These are phyloP conservation scores for Globisporangium cylindrosporum DNA, from an alignment of 352 stramenopile genomes.

Conservation along the genomic window DNA sequence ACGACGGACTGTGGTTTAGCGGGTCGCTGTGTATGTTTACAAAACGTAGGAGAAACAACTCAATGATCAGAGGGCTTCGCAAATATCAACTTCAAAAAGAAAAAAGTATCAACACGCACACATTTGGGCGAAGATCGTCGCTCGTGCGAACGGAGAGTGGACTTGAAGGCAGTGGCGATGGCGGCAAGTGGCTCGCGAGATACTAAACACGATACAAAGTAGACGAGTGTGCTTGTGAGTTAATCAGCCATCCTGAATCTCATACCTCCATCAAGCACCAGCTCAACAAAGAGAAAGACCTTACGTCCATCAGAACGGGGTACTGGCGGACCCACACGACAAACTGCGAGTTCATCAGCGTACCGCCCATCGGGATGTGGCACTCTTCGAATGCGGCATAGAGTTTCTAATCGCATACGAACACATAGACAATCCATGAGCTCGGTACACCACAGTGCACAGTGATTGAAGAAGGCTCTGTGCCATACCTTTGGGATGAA, in stretches of 20 bases:
- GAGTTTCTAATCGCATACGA: slow-evolving; percentile 37
- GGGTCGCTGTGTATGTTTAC: slow-evolving; percentile 38
- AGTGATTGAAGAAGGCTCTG: no score
- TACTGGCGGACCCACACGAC: slow-evolving; percentile 74
- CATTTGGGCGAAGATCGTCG: slow-evolving; percentile 40
- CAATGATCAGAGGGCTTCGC: not conserved
- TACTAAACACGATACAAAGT: slow-evolving; percentile 28
- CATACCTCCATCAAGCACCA: not conserved
- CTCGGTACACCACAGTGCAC: not conserved
- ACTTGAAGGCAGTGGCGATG: slow-evolving; percentile 31
- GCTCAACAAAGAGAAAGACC: slow-evolving; percentile 5
- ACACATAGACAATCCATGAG: not conserved
- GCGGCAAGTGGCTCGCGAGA: slow-evolving; percentile 42
- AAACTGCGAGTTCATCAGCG: slow-evolving; percentile 64
- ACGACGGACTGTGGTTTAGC: slow-evolving; percentile 78
- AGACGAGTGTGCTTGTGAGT: not conserved
- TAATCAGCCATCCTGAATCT: not conserved
- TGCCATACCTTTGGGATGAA: slow-evolving; percentile 51
- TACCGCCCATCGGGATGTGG: slow-evolving; percentile 42
- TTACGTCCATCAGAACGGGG: slow-evolving; percentile 61
- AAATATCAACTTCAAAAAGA: not conserved
- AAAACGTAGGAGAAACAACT: slow-evolving; percentile 4
- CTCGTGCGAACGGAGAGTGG: slow-evolving; percentile 33
- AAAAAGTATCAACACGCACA: slow-evolving; percentile 25
- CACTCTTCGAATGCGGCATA: slow-evolving; percentile 78